These are phyloP conservation scores for Scheffersomyces stambukii DNA, from an alignment of 1,139 yeast genomes.

Conservation along the genomic window DNA sequence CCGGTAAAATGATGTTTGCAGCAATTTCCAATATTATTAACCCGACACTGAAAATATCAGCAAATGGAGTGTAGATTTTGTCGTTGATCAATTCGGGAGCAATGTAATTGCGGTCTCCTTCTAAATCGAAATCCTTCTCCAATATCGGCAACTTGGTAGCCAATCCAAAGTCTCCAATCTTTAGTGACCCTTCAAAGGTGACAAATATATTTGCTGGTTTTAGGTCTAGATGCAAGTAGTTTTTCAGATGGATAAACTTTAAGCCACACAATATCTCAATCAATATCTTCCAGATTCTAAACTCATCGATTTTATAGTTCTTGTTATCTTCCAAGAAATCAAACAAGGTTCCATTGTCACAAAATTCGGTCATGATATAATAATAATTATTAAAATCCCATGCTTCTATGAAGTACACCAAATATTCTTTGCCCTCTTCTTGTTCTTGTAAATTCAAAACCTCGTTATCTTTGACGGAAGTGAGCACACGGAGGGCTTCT, in stretches of 20 bases:
- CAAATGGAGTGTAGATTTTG: slow-evolving; percentile 83
- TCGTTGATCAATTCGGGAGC: slow-evolving; percentile 92
- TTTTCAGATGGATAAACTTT: slow-evolving; percentile 71
- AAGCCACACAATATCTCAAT: slow-evolving; percentile 79
- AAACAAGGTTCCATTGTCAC: slow-evolving; percentile 91
- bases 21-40: slow-evolving; percentile 92
- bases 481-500: slow-evolving; percentile 40
- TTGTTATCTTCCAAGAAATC: slow-evolving; percentile 70
- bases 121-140: slow-evolving; percentile 71
- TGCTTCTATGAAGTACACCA: slow-evolving; percentile 75
- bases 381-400: slow-evolving; percentile 78
- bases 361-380: slow-evolving; percentile 91
- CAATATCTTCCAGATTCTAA: slow-evolving; percentile 95
- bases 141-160: slow-evolving; percentile 52
- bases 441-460: slow-evolving; percentile 44
- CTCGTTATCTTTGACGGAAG: slow-evolving; percentile 40
- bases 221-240: slow-evolving; percentile 78
- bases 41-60: slow-evolving; percentile 92
- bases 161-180: slow-evolving; percentile 78
- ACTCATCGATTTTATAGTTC: slow-evolving; percentile 83
- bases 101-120: slow-evolving; percentile 95
- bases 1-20: slow-evolving; percentile 91
- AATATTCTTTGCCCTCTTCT: slow-evolving; percentile 73
- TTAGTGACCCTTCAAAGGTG: slow-evolving; percentile 88
- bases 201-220: slow-evolving; percentile 94